Base-by-base conservation (phyloP, 768 basidiomycete genomes). In the Lyophyllum semitale region DNA sequence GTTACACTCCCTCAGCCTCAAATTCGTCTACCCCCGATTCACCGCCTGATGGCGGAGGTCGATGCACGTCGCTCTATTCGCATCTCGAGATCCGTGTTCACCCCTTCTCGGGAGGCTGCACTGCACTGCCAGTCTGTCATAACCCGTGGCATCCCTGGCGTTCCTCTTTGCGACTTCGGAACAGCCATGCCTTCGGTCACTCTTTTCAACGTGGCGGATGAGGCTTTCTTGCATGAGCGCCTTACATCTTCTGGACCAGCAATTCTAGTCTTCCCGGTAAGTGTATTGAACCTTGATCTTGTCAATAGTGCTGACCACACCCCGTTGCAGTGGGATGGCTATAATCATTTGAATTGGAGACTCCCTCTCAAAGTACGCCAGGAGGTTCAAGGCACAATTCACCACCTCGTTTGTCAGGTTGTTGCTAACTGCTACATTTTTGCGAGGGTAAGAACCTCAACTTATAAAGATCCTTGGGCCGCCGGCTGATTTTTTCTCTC, bases 331-430 rank as follows among this genome's bases (percentile, higher is more conserved):
- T 35, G 33, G 33, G 33, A 12, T 7, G 55, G 49, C 40, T 51
- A 56, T 45, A n/a, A 41, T 32, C 55, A 56, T 25, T 41, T 51
- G 23, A 29, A 45, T 30, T 38, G 45, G 33, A 7, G 33, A 15
- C 6, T 27, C 22, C 32, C n/a, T 4, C 35, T 11, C 13, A 7
- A 4, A 7, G 18, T 48, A 11, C 17, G 33, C 44, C 32, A 15
- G 43, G 32, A 27, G 26, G 30, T 32, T 29, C 18, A 3, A 7
- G 23, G 44, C 12, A 25, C 44, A 13, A 37, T 48, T 23, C 20
- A 18, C 18, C 15, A 51, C 5, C 22, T 51, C 9, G 37, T 47
- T 18, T 8, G 43, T 40, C n/a, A 44, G 15, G 17, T 41, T 4
- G n/a, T 33, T 1, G 27, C 15, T 11, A 9, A 25, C 4, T 56